Evolutionary conservation across 1,139 yeast species (phyloP).

Genomic region (Lodderomyces pseudojiufengensis): DNA sequence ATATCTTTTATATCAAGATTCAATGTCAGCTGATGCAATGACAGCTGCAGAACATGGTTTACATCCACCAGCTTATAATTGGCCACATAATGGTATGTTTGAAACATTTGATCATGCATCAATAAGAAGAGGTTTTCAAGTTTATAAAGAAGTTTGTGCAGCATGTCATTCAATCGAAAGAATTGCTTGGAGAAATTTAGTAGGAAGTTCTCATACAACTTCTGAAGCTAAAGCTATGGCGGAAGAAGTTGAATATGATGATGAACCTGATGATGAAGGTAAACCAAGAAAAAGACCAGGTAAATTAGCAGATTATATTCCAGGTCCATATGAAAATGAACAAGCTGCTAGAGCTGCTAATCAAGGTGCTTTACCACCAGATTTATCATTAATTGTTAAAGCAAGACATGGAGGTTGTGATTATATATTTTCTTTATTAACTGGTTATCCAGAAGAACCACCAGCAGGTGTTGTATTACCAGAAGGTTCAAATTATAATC

Average conservation of each 20-base stretch:
- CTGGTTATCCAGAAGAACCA: constrained; percentile 98
- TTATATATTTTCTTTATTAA: constrained; percentile 88
- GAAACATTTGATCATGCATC: constrained; percentile 94
- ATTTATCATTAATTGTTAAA: constrained; percentile 92
- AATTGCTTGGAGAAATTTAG: constrained; percentile 98
- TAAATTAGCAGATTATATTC: constrained; percentile 92
- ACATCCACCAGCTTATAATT: constrained; percentile 87
- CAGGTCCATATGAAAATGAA: constrained; percentile 94
- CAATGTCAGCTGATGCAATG: constrained; percentile 89
- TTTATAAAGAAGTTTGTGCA: constrained; percentile 97
- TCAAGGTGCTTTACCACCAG: constrained; percentile 99
- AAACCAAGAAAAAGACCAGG: constrained; percentile 98
- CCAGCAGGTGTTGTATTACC: constrained; percentile 97
- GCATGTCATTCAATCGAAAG: constrained; percentile 97
- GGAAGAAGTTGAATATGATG: constrained; percentile 96
- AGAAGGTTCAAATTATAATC: constrained; percentile 95
- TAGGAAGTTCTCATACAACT: constrained; percentile 93
- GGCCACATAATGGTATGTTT: constrained; percentile 94
- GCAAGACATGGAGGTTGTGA: constrained; percentile 99
- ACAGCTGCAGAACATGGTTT: constrained; percentile 99
- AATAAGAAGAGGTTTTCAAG: constrained; percentile 98
- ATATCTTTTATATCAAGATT: constrained; percentile 72
- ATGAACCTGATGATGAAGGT: constrained; percentile 99
- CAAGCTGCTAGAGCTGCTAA: constrained; percentile 99
- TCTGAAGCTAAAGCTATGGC: constrained; percentile 91